Evolutionary conservation across 176 grass and related monocot genomes (phyloP).

Genomic region (Phyllostachys edulis): DNA sequence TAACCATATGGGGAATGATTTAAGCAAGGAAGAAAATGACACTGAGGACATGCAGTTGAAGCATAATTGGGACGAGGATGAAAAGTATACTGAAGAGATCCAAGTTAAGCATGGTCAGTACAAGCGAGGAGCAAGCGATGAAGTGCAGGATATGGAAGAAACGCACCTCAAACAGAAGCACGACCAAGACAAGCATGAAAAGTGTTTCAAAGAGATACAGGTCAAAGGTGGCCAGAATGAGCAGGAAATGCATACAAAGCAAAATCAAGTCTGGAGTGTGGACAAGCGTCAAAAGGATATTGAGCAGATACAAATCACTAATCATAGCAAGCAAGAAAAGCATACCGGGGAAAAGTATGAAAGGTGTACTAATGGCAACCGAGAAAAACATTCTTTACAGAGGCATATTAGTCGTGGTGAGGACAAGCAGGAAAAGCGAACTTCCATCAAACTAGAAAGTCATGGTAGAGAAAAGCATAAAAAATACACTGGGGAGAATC

Average conservation of each 20-base stretch:
- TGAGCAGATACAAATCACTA: constrained; percentile 12
- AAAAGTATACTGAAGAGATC: background rate
- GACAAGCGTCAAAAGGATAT: constrained; percentile 35
- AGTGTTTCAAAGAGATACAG: constrained; percentile 18
- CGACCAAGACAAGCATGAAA: background rate
- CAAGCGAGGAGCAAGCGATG: background rate
- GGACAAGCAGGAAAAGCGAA: constrained; percentile 24
- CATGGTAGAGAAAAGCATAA: constrained; percentile 29
- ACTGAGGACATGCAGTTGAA: background rate
- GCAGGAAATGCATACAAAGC: background rate
- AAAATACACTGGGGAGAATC: constrained; percentile 31
- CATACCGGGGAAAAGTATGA: constrained; percentile 3
- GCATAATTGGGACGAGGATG: background rate
- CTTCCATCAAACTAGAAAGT: background rate
- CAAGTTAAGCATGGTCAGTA: background rate
- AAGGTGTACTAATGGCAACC: constrained; percentile 10
- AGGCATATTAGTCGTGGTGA: background rate
- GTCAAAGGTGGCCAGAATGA: constrained; percentile 32
- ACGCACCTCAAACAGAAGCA: background rate
- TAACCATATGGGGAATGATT: background rate
- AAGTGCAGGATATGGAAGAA: constrained; percentile 7
- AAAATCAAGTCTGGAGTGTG: background rate
- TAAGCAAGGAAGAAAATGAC: constrained; percentile 2
- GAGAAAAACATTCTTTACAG: constrained; percentile 9
- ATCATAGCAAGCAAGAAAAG: constrained; percentile 20